These are phyloP conservation scores for Psidium friedrichsthalianum DNA, from an alignment of 345 rosid species.

Conservation along the genomic window DNA sequence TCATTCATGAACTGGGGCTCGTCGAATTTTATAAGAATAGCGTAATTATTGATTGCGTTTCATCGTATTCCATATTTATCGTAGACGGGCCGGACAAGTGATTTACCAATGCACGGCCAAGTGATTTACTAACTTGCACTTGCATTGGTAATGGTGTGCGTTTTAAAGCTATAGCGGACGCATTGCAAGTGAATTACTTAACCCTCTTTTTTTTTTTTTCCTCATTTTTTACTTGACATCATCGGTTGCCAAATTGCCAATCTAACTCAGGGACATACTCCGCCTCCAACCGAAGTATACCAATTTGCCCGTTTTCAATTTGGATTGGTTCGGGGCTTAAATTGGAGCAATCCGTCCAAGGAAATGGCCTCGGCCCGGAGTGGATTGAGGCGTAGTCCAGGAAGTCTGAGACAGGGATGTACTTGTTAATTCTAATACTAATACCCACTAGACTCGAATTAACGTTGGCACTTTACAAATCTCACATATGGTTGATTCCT, in stretches of 20 bases:
- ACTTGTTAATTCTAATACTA: neutral
- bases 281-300: neutral
- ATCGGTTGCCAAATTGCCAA: neutral
- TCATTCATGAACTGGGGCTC: fast-evolving
- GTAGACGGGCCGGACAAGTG: too few relatives aligned
- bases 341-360: neutral
- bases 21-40: neutral
- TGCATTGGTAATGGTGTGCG: neutral
- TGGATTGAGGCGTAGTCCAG: neutral
- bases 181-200: neutral
- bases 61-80: neutral
- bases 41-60: neutral
- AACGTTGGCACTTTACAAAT: neutral
- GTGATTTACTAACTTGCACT: neutral
- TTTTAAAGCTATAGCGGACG: neutral
- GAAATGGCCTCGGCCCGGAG: neutral
- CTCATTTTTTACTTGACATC: neutral
- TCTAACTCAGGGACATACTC: neutral
- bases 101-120: too few relatives aligned
- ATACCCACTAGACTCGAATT: neutral
- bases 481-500: neutral
- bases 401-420: neutral
- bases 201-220: neutral
- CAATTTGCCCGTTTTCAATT: neutral
- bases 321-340: neutral